phyloP scores from a whole-genome alignment of 2,329 filamentous ascomycete species.

The Hypoxylon sp. region DNA sequence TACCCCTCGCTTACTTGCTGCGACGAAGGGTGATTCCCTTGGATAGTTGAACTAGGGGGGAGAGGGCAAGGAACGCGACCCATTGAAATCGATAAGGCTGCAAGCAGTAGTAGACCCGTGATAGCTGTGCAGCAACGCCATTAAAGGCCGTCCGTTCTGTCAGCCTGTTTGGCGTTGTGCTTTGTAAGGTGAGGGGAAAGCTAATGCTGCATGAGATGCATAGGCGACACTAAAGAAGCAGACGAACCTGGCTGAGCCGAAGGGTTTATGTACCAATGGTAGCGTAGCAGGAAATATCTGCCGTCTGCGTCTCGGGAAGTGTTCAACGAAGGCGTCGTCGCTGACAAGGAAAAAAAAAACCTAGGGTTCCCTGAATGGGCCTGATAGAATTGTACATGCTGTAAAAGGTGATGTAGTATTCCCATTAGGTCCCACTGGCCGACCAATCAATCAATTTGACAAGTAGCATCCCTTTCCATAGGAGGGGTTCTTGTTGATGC shows the following conservation, averaged over 20 bases:
- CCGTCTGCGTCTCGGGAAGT: constrained; percentile 33
- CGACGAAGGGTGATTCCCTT: constrained; percentile 7
- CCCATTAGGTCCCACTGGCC: constrained; percentile 22
- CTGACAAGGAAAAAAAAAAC: constrained; percentile 15
- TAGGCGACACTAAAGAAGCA: constrained; percentile 30
- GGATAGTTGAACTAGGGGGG: too few species aligned
- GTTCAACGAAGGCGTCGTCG: constrained; percentile 26
- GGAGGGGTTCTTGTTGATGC: constrained; percentile 15
- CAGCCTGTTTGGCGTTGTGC: too few species aligned
- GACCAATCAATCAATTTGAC: constrained; percentile 12
- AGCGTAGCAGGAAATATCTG: constrained; percentile 38
- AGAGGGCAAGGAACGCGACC: constrained; percentile 9
- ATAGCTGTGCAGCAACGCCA: too few species aligned
- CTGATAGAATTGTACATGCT: constrained; percentile 22
- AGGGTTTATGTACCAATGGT: constrained; percentile 30
- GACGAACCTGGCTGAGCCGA: constrained; percentile 28
- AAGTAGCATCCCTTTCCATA: constrained; percentile 20
- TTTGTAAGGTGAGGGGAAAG: constrained; percentile 32
- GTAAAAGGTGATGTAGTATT: constrained; percentile 38
- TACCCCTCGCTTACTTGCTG: constrained; percentile 15
- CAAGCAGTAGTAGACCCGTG: constrained; percentile 31
- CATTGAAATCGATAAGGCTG: constrained; percentile 29
- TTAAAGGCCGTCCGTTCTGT: too few species aligned
- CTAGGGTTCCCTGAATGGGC: constrained; percentile 30
- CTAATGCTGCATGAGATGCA: constrained; percentile 39